A percentile compares a stretch with the other conserved stretches of the same genome.
These are phyloP conservation scores for Diaporthe citrichinensis DNA, from an alignment of 2,329 filamentous ascomycete species.

Conservation along the genomic window DNA sequence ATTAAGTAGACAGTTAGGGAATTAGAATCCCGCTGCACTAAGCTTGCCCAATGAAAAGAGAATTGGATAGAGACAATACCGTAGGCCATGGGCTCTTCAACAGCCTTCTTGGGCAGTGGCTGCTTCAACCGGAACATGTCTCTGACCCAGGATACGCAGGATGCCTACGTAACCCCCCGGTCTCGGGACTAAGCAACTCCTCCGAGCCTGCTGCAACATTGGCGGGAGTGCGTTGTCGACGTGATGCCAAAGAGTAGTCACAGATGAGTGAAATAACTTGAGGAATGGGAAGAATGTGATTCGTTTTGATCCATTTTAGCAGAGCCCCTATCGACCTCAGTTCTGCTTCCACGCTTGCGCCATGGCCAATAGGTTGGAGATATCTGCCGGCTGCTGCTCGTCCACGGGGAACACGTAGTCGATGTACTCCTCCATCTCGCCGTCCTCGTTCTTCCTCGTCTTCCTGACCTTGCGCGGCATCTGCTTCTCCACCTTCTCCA, in stretches of 20 bases:
- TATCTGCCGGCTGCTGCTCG: constrained; percentile 85
- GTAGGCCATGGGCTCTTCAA: too few relatives aligned
- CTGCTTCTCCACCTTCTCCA: constrained; percentile 88
- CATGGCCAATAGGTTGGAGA: constrained; percentile 87
- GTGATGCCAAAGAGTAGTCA: too few relatives aligned
- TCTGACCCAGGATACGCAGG: not conserved
- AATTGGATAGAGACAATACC: not conserved
- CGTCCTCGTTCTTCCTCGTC: constrained; percentile 90
- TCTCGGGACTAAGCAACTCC: not conserved
- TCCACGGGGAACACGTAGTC: constrained; percentile 98
- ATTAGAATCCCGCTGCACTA: not conserved
- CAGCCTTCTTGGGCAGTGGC: not conserved
- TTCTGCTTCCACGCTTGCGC: constrained; percentile 90
- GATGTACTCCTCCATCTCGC: constrained; percentile 95
- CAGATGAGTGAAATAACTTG: too few relatives aligned
- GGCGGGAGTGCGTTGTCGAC: not conserved
- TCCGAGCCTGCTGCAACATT: not conserved
- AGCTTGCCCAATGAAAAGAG: not conserved
- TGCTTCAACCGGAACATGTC: not conserved
- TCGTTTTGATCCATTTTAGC: not conserved
- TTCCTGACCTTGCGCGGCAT: constrained; percentile 97
- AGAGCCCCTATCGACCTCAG: constrained; percentile 25
- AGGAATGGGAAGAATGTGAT: not conserved
- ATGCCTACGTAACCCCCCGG: not conserved
- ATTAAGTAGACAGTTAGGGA: not conserved